phyloP scores from a whole-genome alignment of 1,284 basidiomycete genomes.

The Tylopilus sp. region DNA sequence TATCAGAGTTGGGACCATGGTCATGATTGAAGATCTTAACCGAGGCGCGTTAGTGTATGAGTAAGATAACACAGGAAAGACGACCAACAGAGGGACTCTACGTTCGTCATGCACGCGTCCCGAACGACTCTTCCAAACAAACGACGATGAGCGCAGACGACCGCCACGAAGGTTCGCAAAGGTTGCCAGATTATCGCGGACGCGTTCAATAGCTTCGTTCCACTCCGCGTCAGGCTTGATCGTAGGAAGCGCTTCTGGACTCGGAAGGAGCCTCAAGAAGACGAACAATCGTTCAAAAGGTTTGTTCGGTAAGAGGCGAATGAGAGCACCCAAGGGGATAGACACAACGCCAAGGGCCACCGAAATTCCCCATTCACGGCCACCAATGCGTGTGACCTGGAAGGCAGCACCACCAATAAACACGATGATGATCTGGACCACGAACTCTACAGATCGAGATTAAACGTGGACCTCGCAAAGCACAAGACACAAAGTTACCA shows the following conservation, averaged over 20 bases:
- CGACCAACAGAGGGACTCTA: conserved; percentile 38
- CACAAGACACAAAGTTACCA: conserved; percentile 45
- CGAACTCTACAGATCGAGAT: conserved; percentile 60
- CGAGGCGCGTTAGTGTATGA: conserved; percentile 4
- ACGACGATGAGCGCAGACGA: conserved; percentile 76
- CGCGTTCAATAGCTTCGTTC: conserved; percentile 68
- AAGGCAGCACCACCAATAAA: conserved; percentile 92
- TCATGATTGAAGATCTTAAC: conserved; percentile 63
- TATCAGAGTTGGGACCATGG: conserved; percentile 87
- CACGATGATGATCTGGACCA: conserved; percentile 84
- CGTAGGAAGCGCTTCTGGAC: conserved; percentile 68
- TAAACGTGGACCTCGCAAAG: not conserved
- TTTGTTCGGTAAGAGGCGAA: conserved; percentile 79
- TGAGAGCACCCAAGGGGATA: conserved; percentile 81
- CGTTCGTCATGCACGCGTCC: conserved; percentile 52
- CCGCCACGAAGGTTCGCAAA: conserved; percentile 85
- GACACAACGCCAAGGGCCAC: conserved; percentile 84
- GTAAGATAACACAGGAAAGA: not conserved
- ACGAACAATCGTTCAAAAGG: conserved; percentile 78
- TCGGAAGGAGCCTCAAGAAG: conserved; percentile 60
- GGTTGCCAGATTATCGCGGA: conserved; percentile 81
- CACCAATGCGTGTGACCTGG: conserved; percentile 77
- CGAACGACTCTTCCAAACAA: conserved; percentile 75
- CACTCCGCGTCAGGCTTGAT: conserved; percentile 62
- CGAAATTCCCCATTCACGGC: conserved; percentile 91